Evolutionary conservation across 768 basidiomycete genomes (phyloP).

Genomic region (Panaeolus papilionaceus): DNA sequence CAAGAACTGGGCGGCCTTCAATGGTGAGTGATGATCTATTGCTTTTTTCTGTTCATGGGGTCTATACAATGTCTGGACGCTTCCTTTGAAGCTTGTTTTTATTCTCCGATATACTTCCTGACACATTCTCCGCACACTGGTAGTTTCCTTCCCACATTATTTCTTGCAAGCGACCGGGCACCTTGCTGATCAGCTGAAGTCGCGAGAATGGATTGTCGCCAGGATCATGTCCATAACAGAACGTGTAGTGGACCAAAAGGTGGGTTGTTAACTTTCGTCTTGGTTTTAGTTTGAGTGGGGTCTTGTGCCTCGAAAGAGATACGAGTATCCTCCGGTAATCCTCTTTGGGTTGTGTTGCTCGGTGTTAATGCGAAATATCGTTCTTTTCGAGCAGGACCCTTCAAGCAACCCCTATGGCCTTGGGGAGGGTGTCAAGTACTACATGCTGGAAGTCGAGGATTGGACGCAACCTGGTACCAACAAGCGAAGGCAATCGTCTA

Average conservation of each 20-base stretch:
- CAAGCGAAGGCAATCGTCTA: slow-evolving; percentile 61
- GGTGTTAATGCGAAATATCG: slow-evolving; percentile 37
- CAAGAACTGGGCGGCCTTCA: slow-evolving; percentile 98
- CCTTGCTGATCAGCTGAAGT: slow-evolving; percentile 88
- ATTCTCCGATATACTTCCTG: slow-evolving; percentile 44
- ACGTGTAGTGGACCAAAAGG: slow-evolving; percentile 81
- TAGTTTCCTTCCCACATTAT: slow-evolving; percentile 97
- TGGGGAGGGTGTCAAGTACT: slow-evolving; percentile 89
- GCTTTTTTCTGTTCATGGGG: slow-evolving; percentile 2
- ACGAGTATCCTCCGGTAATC: slow-evolving; percentile 21
- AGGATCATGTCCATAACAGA: slow-evolving; percentile 90
- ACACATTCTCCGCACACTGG: slow-evolving; percentile 26
- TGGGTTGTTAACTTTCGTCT: slow-evolving; percentile 31
- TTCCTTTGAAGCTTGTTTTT: slow-evolving; percentile 12
- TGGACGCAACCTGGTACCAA: slow-evolving; percentile 83
- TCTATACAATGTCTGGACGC: not conserved
- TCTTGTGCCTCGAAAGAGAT: slow-evolving; percentile 31
- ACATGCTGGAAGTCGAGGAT: slow-evolving; percentile 92
- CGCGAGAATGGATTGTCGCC: slow-evolving; percentile 94
- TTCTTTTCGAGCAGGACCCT: slow-evolving; percentile 60
- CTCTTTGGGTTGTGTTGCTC: not conserved
- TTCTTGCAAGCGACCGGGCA: slow-evolving; percentile 90
- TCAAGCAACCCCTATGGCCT: slow-evolving; percentile 89
- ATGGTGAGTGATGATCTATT: slow-evolving; percentile 60
- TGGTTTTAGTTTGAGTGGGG: not conserved